Evolutionary conservation across 2,329 filamentous ascomycete genomes (phyloP).

Genomic region (Sporothrix brasiliensis): DNA sequence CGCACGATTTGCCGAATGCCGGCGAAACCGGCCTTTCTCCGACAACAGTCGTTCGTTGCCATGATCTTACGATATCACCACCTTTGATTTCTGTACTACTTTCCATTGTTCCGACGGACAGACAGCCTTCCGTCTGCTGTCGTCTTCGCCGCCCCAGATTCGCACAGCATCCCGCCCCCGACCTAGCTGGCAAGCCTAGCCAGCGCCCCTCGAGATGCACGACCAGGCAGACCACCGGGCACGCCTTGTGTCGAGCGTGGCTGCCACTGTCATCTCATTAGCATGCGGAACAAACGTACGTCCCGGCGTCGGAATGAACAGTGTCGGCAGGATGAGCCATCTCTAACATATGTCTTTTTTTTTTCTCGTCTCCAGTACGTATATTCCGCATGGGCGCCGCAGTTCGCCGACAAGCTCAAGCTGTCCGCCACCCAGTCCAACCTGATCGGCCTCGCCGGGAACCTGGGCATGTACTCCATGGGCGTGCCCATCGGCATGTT

Average conservation of each 20-base stretch:
- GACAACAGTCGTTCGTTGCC: not conserved
- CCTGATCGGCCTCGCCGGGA: slow-evolving; percentile 81
- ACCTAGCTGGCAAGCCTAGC: not conserved
- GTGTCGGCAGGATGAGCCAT: not conserved
- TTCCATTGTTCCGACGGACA: not conserved
- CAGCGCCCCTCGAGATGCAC: slow-evolving; percentile 32
- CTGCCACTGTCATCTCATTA: slow-evolving; percentile 42
- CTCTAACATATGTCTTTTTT: not conserved
- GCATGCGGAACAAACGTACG: too few species aligned
- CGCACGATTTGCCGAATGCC: slow-evolving; percentile 24
- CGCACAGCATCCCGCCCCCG: not conserved
- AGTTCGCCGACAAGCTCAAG: slow-evolving; percentile 84
- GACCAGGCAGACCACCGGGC: slow-evolving; percentile 46
- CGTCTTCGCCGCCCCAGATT: not conserved
- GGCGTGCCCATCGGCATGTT: slow-evolving; percentile 89
- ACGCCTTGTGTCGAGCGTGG: slow-evolving; percentile 79
- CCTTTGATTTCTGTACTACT: not conserved
- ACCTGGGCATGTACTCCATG: slow-evolving; percentile 89
- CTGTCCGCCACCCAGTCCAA: slow-evolving; percentile 93
- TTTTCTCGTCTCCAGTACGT: slow-evolving; percentile 68
- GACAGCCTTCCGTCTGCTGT: not conserved
- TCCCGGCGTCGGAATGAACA: not conserved
- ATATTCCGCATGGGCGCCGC: slow-evolving; percentile 96
- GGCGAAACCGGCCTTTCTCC: not conserved
- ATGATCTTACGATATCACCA: slow-evolving; percentile 7